Percentiles rank a stretch among this genome's conserved stretches.
Evolutionary conservation across 1,139 yeast species (phyloP).

Genomic region (Hyphopichia khmerensis): DNA sequence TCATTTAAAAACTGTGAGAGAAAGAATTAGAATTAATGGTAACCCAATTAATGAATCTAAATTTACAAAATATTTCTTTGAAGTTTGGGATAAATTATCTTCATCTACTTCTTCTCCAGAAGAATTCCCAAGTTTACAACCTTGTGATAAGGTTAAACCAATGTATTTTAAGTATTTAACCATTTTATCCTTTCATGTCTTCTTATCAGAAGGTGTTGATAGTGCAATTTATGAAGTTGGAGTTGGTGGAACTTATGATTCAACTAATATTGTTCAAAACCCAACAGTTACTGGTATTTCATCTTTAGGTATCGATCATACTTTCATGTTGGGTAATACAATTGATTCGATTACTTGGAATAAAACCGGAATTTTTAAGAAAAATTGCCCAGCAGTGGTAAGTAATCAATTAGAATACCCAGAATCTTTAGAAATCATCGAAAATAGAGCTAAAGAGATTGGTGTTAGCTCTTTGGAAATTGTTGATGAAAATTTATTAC

Average conservation of each 20-base stretch:
- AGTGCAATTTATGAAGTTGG: constrained; percentile 97
- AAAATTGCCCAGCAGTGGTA: constrained; percentile 65
- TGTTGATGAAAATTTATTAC: constrained; percentile 36
- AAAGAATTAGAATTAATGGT: constrained; percentile 86
- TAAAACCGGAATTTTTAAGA: constrained; percentile 89
- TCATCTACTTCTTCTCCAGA: constrained; percentile 53
- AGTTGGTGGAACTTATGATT: constrained; percentile 95
- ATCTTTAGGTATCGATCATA: constrained; percentile 90
- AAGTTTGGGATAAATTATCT: constrained; percentile 84
- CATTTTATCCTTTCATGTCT: constrained; percentile 84
- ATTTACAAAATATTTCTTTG: constrained; percentile 87
- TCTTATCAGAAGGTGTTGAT: constrained; percentile 81
- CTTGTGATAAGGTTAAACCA: constrained; percentile 67
- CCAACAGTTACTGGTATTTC: constrained; percentile 90
- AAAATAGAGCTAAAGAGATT: constrained; percentile 64
- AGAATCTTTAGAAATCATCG: constrained; percentile 51
- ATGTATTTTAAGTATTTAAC: constrained; percentile 93
- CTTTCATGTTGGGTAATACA: constrained; percentile 83
- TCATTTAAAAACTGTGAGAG: constrained; percentile 89
- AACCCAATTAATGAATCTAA: constrained; percentile 75
- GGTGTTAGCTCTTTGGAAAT: constrained; percentile 51
- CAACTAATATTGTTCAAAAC: constrained; percentile 78
- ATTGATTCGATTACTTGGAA: constrained; percentile 93
- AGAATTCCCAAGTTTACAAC: constrained; percentile 72
- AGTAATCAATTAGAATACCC: constrained; percentile 54